Conservation (phyloP, 495 filamentous ascomycete species). For the Penicillium alfredii region DNA sequence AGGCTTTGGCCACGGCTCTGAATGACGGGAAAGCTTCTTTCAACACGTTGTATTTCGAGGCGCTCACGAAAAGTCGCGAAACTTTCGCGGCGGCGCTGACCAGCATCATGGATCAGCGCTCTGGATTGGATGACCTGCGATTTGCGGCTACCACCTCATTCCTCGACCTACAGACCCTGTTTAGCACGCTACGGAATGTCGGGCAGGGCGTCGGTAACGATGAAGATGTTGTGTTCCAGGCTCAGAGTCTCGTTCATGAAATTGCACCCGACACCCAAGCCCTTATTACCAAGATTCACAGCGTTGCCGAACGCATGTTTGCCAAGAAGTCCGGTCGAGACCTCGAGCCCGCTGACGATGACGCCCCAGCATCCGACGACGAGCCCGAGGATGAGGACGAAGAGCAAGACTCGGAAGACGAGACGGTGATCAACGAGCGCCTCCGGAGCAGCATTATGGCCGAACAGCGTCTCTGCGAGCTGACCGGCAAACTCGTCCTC, state of each 20-base stretch:
- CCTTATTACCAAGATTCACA: conserved; percentile 67
- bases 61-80: conserved; percentile 39
- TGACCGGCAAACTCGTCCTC: conserved; percentile 76
- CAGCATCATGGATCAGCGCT: conserved; percentile 52
- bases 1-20: conserved; percentile 37
- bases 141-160: conserved; percentile 66
- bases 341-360: conserved; percentile 65
- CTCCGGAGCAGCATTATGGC: conserved; percentile 58
- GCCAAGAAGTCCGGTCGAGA: conserved; percentile 62
- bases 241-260: conserved; percentile 59
- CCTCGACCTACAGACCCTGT: conserved; percentile 75
- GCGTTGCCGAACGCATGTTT: conserved; percentile 64
- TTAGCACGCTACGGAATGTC: conserved; percentile 59
- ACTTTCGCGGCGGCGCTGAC: conserved; percentile 56
- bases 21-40: conserved; percentile 40
- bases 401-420: conserved; percentile 48
- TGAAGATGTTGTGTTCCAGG: conserved; percentile 42
- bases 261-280: conserved; percentile 51
- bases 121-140: conserved; percentile 65
- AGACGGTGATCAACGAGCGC: conserved; percentile 46
- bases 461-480: conserved; percentile 77
- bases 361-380: conserved; percentile 47
- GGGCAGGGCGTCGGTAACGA: conserved; percentile 38
- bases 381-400: conserved; percentile 54
- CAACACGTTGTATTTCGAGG: conserved; percentile 46